Percentiles rank a stretch among this genome's conserved stretches.
Conservation (phyloP, 768 basidiomycete species). For the Tricholoma hemisulphureum region DNA sequence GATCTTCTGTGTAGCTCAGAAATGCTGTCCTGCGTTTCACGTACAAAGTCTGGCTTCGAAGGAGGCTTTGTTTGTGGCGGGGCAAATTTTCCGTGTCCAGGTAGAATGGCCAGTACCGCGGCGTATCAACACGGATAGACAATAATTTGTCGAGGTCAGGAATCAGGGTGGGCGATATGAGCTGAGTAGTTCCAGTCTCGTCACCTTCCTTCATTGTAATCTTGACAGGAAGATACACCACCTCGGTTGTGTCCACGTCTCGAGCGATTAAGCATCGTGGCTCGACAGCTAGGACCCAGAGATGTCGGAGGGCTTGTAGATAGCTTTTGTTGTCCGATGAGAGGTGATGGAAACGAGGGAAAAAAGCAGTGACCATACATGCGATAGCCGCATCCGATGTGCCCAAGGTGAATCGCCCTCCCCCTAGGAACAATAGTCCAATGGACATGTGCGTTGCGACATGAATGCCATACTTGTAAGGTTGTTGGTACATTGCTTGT, state of each 20-base stretch:
- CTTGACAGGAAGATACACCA: constrained; percentile 91
- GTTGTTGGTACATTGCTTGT: constrained; percentile 56
- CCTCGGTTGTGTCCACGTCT: constrained; percentile 88
- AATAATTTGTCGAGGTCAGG: constrained; percentile 81
- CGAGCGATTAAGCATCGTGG: constrained; percentile 89
- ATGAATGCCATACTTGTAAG: constrained; percentile 84
- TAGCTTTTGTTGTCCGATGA: constrained; percentile 89
- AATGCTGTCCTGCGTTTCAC: constrained; percentile 93
- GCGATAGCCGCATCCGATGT: constrained; percentile 92
- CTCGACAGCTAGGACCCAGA: constrained; percentile 96
- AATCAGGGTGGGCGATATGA: constrained; percentile 91
- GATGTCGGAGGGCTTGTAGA: constrained; percentile 88
- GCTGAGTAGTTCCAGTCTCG: constrained; percentile 62
- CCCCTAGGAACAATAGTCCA: constrained; percentile 90
- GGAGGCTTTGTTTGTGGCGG: constrained; percentile 64
- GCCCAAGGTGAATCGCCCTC: constrained; percentile 88
- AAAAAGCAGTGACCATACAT: constrained; percentile 86
- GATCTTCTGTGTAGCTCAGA: constrained; percentile 91
- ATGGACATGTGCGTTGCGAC: constrained; percentile 88
- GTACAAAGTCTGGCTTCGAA: constrained; percentile 79
- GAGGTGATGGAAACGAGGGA: constrained; percentile 77
- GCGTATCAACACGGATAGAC: constrained; percentile 87
- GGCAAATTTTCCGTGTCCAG: constrained; percentile 71
- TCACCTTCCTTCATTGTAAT: constrained; percentile 72
- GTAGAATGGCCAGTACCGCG: constrained; percentile 92